Base-by-base conservation (phyloP, 1,284 basidiomycete species). In the Marasmius sp. region DNA sequence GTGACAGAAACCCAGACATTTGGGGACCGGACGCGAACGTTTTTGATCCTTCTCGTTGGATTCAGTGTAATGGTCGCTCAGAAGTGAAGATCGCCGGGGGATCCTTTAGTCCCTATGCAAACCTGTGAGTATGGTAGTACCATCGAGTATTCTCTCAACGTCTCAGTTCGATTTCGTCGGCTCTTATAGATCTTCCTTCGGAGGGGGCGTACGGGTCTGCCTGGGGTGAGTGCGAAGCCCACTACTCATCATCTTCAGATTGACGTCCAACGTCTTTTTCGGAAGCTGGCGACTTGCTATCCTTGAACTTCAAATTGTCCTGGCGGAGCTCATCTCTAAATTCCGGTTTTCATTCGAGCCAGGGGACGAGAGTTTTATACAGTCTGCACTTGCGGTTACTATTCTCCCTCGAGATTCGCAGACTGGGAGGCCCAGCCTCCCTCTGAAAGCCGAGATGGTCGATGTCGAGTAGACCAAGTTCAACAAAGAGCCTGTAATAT, bases 31-130 rank as follows among this genome's bases (percentile, higher is more conserved):
- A 64, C 45, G 51, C 62, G n/a, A 43, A 61, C 34, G 43, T 33
- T 43, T 64, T 64, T 41, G 52, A 60, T 18, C 62, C 62, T 20
- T 22, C 47, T 18, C 59, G 62, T 11, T 64, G 62, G 62, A 36
- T 64, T 33, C 27, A 27, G 27, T 27, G 27, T 27, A 34, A 43
- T 10, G 38, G 48, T 38, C 16, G 47, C n/a, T 53, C 18, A 27
- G n/a, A 3, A n/a, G 16, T 16, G 27, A 34, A 37, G 12, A 50
- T 12, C n/a, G 20, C n/a, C 16, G 34, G 27, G 3, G 57, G 43
- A n/a, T 37, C 39, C 8, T 48, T 60, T 20, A 59, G 61, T 14
- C 61, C 58, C 3, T 63, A 55, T 43, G 51, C 52, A 14, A 63
- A 57, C 34, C 59, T 63, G 55, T 55, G n/a, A 45, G 43, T 22